A percentile compares a stretch with the other conserved stretches of the same genome.
Conservation (phyloP, 352 stramenopile genomes). For the Phytophthora syringae region DNA sequence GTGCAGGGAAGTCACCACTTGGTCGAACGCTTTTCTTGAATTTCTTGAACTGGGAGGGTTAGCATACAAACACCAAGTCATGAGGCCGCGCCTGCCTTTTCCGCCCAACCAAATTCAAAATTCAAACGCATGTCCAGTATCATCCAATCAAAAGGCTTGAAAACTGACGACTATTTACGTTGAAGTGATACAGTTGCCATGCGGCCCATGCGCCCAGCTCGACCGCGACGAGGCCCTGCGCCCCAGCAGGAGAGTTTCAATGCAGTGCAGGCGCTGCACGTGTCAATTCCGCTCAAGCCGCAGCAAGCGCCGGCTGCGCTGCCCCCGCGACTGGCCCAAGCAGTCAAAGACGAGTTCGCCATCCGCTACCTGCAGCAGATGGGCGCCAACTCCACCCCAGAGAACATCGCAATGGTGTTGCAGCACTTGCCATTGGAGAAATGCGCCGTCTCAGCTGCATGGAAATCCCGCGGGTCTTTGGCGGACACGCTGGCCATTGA, state of each 20-base stretch:
- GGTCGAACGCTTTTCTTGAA: constrained; percentile 28
- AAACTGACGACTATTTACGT: not conserved
- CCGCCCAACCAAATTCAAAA: too few relatives aligned
- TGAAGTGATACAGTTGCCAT: constrained; percentile 25
- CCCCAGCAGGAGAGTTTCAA: constrained; percentile 17
- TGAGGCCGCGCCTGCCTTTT: too few relatives aligned
- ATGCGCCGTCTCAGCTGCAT: constrained; percentile 61
- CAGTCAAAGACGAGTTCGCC: constrained; percentile 70
- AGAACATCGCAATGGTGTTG: constrained; percentile 74
- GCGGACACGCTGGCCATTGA: constrained; percentile 61
- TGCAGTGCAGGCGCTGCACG: constrained; percentile 53
- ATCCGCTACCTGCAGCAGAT: constrained; percentile 77
- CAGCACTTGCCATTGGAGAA: constrained; percentile 67
- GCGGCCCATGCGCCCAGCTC: constrained; percentile 14
- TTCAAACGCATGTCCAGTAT: constrained; percentile 38
- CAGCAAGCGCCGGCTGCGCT: constrained; percentile 55
- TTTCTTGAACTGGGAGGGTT: constrained; percentile 2
- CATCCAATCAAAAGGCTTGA: constrained; percentile 17
- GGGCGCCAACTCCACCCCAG: constrained; percentile 46
- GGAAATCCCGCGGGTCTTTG: constrained; percentile 66
- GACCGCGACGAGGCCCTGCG: constrained; percentile 3
- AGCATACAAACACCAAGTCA: constrained; percentile 34
- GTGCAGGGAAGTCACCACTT: not conserved
- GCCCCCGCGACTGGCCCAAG: constrained; percentile 48
- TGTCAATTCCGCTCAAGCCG: constrained; percentile 61